Conservation (phyloP, 108 stramenopile species). For the Heterococcus sp. region DNA sequence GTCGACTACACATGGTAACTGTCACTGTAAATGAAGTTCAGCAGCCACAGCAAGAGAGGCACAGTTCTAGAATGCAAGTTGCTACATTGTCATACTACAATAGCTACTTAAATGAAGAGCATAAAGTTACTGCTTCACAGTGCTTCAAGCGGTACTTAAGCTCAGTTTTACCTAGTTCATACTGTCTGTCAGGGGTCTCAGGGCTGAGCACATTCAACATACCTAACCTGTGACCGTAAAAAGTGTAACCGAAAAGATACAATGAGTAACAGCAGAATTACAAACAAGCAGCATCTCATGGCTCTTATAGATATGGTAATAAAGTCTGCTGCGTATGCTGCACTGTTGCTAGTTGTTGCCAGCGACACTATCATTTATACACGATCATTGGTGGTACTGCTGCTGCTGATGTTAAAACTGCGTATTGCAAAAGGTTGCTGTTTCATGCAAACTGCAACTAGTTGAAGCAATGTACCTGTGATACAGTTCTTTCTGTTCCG, state of each 20-base stretch:
- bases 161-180: too few species aligned
- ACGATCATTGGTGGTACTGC: not conserved
- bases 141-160: too few species aligned
- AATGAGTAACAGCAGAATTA: not conserved
- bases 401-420: not conserved
- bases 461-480: not conserved
- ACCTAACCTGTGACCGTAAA: slow-evolving; percentile 14
- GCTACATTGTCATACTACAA: too few species aligned
- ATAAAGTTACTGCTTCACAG: too few species aligned
- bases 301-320: not conserved
- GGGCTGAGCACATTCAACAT: slow-evolving; percentile 15
- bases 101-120: too few species aligned
- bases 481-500: not conserved
- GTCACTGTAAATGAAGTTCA: too few species aligned
- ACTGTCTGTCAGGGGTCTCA: slow-evolving; percentile 14
- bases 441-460: not conserved
- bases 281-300: not conserved
- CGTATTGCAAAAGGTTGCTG: not conserved
- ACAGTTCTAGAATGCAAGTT: too few species aligned
- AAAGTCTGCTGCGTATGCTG: not conserved
- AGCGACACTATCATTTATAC: not conserved
- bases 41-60: too few species aligned
- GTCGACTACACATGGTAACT: too few species aligned
- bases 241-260: not conserved
- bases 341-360: not conserved